Conservation (phyloP, 225 moss, liverwort and hornwort genomes). For the Lunularia cruciata region DNA sequence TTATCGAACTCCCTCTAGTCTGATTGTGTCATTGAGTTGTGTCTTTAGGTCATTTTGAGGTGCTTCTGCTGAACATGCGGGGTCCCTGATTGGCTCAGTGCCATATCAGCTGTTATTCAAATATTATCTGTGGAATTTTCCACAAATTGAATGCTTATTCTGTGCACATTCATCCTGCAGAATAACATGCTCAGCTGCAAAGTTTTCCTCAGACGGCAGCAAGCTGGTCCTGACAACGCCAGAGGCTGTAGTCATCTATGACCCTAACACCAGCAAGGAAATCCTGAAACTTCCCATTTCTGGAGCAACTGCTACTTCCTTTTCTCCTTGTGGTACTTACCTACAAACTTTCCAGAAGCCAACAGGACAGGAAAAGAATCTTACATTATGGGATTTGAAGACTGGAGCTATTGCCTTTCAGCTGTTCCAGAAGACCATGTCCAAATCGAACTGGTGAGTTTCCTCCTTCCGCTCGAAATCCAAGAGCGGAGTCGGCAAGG, state of each 20-base stretch:
- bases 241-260: slow-evolving; percentile 62
- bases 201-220: slow-evolving; percentile 75
- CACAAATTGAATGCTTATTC: no score
- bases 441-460: slow-evolving; percentile 68
- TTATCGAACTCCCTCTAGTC: not conserved
- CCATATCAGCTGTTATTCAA: not conserved
- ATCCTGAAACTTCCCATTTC: slow-evolving; percentile 58
- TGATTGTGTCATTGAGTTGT: no score
- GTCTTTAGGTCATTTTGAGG: no score
- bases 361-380: slow-evolving; percentile 78
- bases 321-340: slow-evolving; percentile 82
- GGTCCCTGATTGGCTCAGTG: no score
- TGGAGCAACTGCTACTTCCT: slow-evolving; percentile 62
- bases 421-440: slow-evolving; percentile 71
- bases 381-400: slow-evolving; percentile 65
- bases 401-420: slow-evolving; percentile 64
- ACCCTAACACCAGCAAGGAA: slow-evolving; percentile 59
- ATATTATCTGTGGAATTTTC: not conserved
- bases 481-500: no score
- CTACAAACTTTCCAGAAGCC: slow-evolving; percentile 95
- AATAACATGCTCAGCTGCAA: slow-evolving; percentile 69
- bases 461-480: not conserved
- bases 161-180: slow-evolving; percentile 37
- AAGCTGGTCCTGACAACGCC: slow-evolving; percentile 66
- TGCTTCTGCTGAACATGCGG: no score